phyloP scores from a whole-genome alignment of 257 asterid species.

The Fraxinus americana region DNA sequence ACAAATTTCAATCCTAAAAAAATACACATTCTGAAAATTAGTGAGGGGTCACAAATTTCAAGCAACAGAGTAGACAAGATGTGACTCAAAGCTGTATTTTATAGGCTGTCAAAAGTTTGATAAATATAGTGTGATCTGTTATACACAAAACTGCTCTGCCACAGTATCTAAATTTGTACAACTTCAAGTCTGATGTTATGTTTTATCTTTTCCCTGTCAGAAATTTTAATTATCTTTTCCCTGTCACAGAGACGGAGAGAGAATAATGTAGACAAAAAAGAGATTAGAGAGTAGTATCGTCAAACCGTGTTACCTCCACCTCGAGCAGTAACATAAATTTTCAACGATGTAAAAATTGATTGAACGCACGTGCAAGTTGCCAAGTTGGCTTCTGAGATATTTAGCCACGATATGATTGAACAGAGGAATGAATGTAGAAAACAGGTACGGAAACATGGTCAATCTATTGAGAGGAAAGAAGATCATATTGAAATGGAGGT shows the following conservation, averaged over 20 bases:
- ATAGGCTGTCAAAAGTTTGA: neutral
- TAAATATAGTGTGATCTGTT: neutral
- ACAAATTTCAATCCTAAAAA: neutral
- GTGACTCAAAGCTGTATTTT: constrained; percentile 1
- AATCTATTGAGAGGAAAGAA: constrained; percentile 21
- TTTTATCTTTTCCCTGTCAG: neutral
- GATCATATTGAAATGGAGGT: constrained; percentile 29
- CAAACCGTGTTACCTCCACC: constrained; percentile 34
- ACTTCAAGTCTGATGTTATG: neutral
- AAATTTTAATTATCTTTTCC: neutral
- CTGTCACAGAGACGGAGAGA: constrained; percentile 20
- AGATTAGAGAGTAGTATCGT: constrained; percentile 50
- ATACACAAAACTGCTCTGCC: neutral
- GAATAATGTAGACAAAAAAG: constrained; percentile 41
- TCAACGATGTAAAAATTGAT: constrained; percentile 35
- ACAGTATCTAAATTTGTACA: neutral
- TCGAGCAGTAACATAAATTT: neutral
- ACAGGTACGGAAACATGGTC: constrained; percentile 24
- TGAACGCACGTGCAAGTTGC: constrained; percentile 39
- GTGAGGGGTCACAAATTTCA: neutral
- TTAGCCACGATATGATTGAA: constrained; percentile 22
- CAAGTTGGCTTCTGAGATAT: constrained; percentile 51
- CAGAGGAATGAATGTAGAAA: neutral
- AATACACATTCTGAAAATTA: neutral
- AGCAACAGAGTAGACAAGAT: neutral